Evolutionary conservation across 208 protist species (phyloP).

Genomic region (Crithidia bombi): DNA sequence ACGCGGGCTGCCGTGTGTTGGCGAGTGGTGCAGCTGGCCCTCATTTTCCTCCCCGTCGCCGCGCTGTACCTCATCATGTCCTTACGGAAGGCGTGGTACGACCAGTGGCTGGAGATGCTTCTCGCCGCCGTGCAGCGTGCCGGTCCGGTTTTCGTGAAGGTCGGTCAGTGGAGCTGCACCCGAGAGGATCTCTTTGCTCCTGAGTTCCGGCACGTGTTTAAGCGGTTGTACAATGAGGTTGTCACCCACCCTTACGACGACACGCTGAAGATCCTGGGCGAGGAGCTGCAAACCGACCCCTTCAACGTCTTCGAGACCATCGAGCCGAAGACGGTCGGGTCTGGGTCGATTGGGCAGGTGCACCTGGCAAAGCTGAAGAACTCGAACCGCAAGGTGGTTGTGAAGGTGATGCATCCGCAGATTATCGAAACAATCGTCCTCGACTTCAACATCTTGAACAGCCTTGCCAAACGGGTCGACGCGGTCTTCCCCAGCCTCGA

Average conservation of each 20-base stretch:
- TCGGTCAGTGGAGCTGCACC: conserved; percentile 92
- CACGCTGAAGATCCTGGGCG: conserved; percentile 70
- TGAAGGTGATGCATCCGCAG: conserved; percentile 92
- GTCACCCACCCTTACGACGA: conserved; percentile 72
- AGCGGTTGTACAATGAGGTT: conserved; percentile 82
- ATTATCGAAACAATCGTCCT: conserved; percentile 87
- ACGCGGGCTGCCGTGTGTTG: conserved; percentile 39
- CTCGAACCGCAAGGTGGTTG: conserved; percentile 66
- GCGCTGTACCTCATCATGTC: conserved; percentile 82
- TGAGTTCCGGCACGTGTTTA: conserved; percentile 79
- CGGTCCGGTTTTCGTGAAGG: conserved; percentile 91
- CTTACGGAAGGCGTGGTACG: conserved; percentile 51
- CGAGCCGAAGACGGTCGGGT: conserved; percentile 73
- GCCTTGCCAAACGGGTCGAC: conserved; percentile 37
- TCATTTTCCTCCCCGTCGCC: conserved; percentile 78
- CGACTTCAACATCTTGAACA: conserved; percentile 84
- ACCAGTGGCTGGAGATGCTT: conserved; percentile 73
- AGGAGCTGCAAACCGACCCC: conserved; percentile 75
- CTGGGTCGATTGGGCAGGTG: conserved; percentile 92
- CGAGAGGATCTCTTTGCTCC: conserved; percentile 87
- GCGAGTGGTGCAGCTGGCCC: conserved; percentile 61
- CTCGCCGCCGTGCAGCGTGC: conserved; percentile 76
- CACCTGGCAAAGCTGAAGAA: conserved; percentile 78
- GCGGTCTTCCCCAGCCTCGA: conserved; percentile 29
- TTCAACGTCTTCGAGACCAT: conserved; percentile 71